Percentiles rank a stretch among this genome's conserved stretches.
Conservation (phyloP, 176 grass and related monocot genomes). For the Microstegium vimineum region DNA sequence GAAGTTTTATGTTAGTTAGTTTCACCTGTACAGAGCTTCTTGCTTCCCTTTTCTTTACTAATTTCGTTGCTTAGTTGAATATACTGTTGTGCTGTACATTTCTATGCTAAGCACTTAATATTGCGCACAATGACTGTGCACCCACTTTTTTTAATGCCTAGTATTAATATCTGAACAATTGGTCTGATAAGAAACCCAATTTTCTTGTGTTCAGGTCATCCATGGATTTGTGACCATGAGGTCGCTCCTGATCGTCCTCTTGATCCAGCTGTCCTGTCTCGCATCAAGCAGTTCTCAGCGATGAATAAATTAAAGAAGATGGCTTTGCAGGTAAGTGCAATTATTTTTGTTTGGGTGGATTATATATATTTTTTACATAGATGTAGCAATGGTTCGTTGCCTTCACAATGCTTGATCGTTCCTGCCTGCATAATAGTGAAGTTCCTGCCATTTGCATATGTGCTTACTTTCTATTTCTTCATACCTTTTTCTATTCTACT, state of each 20-base stretch:
- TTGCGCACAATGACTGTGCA: not conserved
- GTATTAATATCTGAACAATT: not conserved
- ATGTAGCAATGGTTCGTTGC: not conserved
- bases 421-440: not conserved
- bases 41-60: not conserved
- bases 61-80: not conserved
- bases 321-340: conserved; percentile 60
- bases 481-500: not conserved
- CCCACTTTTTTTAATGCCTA: not conserved
- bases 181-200: not conserved
- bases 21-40: conserved; percentile 1
- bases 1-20: conserved; percentile 58
- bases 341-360: not conserved
- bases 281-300: conserved; percentile 76
- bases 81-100: not conserved
- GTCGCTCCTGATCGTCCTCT: conserved; percentile 71
- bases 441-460: not conserved
- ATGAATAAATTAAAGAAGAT: conserved; percentile 92
- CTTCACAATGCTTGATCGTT: conserved; percentile 1
- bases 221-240: conserved; percentile 69
- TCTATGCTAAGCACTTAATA: not conserved
- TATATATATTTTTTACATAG: not conserved
- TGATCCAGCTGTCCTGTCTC: conserved; percentile 73
- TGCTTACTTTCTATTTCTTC: not conserved
- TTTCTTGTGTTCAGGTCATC: conserved; percentile 57